Evolutionary conservation across 495 filamentous ascomycete genomes (phyloP), one percentile per base, ranked within the genome.

Genomic region (Schizothecium vesticola): DNA sequence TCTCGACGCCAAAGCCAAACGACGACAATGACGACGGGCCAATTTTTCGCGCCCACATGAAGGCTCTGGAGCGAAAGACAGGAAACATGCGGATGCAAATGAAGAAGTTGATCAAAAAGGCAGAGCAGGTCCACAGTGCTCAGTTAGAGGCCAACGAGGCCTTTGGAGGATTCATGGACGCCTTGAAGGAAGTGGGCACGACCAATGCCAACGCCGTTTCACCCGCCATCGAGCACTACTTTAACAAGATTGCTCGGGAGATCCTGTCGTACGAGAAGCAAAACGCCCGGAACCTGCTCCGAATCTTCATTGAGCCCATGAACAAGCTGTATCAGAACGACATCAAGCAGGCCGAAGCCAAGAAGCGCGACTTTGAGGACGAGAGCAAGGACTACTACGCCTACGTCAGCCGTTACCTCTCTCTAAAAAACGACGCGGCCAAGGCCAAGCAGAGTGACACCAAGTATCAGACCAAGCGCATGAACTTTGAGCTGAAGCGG

Each of bases 401-500:
- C 63, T 97, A 96, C 75, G 91, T 97, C 58, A 89, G 92, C 72
- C 90, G 92, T 28, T 99, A 99, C 78, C 87, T 99, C 16, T 94
- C 95, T 56, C 95, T 97, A 74, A 87, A 93, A 59, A 92, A 96
- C 75, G 96, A 99, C 77, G 95, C 95, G 11, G 81, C 96, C 63
- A 99, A 99, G 79, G 92, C 96, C 76, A 98, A 99, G 84, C 97
- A 99, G 71, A 97, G 92, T 74, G 95, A 99, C 74, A 89, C 90
- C 23, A 99, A 99, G 72, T 99, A 99, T 76, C 94, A 99, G 77
- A 88, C 85, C 2, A 97, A 97, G 76, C 88, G 94, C 63, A 89
- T 90, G 51, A 96, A 92, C 68, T 99, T 97, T 71, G 95, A 99
- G 79, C 82, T 99, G 55, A 97, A 93, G 80, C 90, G 96, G 11